Conservation (phyloP, 192 early-diverging fungal genomes). For the Coemansia aciculifera region DNA sequence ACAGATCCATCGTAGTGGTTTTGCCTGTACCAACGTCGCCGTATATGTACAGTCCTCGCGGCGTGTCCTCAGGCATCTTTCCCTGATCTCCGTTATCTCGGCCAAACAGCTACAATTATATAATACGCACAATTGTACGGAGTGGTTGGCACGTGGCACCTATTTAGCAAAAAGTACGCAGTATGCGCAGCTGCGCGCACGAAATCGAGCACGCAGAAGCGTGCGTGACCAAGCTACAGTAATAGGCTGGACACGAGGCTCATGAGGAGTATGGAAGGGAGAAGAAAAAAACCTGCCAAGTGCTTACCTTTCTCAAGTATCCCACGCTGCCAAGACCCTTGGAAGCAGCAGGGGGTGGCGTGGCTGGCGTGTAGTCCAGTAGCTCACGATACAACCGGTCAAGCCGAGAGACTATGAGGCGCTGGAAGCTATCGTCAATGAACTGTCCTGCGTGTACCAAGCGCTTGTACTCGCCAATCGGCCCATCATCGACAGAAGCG, state of each 20-base stretch:
- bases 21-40: conserved; percentile 91
- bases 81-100: not conserved
- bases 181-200: conserved; percentile 4
- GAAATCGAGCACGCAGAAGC: not conserved
- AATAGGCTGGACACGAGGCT: not conserved
- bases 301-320: conserved; percentile 44
- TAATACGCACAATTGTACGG: conserved; percentile 4
- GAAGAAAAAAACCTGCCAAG: not conserved
- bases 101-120: conserved; percentile 27
- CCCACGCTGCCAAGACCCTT: not conserved
- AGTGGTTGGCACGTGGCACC: not conserved
- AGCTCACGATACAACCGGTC: conserved; percentile 68
- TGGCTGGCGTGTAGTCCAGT: conserved; percentile 57
- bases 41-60: conserved; percentile 52
- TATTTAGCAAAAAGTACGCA: not conserved
- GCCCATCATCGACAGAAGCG: conserved; percentile 4
- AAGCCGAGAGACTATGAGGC: conserved; percentile 62
- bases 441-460: conserved; percentile 59
- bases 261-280: not conserved
- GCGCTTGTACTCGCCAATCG: conserved; percentile 34
- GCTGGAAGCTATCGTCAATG: conserved; percentile 69
- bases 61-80: conserved; percentile 6
- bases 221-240: not conserved
- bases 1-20: conserved; percentile 95
- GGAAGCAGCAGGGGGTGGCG: not conserved